Percentiles rank a stretch among this genome's conserved stretches.
Conservation (phyloP, 1,139 yeast genomes). For the Pneumocystis carinii region DNA sequence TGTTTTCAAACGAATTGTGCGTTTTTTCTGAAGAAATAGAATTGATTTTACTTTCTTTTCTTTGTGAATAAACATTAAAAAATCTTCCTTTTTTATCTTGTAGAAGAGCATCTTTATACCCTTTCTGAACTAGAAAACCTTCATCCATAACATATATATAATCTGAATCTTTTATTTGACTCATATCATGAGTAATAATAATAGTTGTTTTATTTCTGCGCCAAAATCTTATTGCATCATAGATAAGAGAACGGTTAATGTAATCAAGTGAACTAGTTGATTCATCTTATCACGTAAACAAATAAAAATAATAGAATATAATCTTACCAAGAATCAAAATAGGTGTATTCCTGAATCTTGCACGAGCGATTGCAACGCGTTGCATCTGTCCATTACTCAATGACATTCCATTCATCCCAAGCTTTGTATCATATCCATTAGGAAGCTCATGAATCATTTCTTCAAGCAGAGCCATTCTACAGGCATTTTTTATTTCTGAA, state of each 20-base stretch:
- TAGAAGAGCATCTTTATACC: conserved; percentile 27
- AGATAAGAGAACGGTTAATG: conserved; percentile 30
- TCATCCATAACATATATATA: conserved; percentile 41
- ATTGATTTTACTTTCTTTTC: background rate
- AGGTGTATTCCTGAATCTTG: conserved; percentile 54
- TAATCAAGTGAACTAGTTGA: conserved; percentile 67
- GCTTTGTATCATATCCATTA: conserved; percentile 38
- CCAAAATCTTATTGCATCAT: conserved; percentile 41
- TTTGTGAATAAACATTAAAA: background rate
- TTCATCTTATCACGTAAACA: conserved; percentile 38
- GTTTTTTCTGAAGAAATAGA: background rate
- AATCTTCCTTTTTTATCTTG: conserved; percentile 6
- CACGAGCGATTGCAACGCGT: conserved; percentile 69
- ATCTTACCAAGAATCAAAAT: conserved; percentile 39
- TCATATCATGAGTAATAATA: conserved; percentile 61
- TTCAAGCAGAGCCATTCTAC: conserved; percentile 37
- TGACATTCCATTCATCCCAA: conserved; percentile 29
- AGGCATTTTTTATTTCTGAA: conserved; percentile 31
- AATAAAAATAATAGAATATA: background rate
- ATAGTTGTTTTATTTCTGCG: conserved; percentile 60
- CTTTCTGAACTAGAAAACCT: conserved; percentile 39
- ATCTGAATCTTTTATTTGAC: conserved; percentile 41
- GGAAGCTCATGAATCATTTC: conserved; percentile 36
- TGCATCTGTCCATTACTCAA: conserved; percentile 93
- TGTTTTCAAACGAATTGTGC: background rate